Base-by-base conservation (phyloP, 768 basidiomycete species). In the Agrocybe pediades region DNA sequence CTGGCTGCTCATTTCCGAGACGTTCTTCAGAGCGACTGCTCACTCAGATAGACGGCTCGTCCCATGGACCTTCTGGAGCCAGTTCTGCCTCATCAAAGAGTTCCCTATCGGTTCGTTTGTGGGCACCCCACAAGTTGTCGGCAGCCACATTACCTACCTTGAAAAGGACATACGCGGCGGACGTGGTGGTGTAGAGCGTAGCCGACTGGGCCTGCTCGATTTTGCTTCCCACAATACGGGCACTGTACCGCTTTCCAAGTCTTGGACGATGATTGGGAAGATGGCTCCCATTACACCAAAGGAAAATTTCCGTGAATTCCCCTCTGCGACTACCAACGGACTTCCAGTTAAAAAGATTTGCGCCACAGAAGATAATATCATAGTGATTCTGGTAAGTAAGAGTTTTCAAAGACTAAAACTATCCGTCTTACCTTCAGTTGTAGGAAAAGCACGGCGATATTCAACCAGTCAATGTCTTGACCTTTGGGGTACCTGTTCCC, bases 301-400 rank as follows among this genome's bases (percentile, higher is more conserved):
- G 55, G 81, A 81, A 62, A 66, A 57, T 41, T 63, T 64, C 57
- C 77, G 77, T 46, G 73, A 72, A 9, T 66, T 83, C 23, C 75
- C 81, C 8, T 55, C 70, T 9, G 65, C 72, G 49, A 80, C 78
- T 15, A 75, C 79, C 2, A 73, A 78, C 53, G 70, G 74, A 8
- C 68, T 75, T 45, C 69, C 66, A 29, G 74, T 85, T 49, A 78
- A 83, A 29, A 78, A 75, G 64, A 68, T 85, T 51, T 71, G 75
- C 36, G 76, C 77, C 36, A 86, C 81, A 9, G 85, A 86, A 63
- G 85, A 87, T 56, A 83, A 84, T 51, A 74, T 86, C 17, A 68
- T 85, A 49, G 62, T 87, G 48, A 74, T 84, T 55, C 65, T 83
- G 57, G 85, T 84, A 64, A 42, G 81, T 70, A 20, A 33, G 33